Percentiles rank a stretch among this genome's conserved stretches.
These are phyloP conservation scores for Casuarina cunninghamiana DNA, from an alignment of 306 rosid species.

Conservation along the genomic window DNA sequence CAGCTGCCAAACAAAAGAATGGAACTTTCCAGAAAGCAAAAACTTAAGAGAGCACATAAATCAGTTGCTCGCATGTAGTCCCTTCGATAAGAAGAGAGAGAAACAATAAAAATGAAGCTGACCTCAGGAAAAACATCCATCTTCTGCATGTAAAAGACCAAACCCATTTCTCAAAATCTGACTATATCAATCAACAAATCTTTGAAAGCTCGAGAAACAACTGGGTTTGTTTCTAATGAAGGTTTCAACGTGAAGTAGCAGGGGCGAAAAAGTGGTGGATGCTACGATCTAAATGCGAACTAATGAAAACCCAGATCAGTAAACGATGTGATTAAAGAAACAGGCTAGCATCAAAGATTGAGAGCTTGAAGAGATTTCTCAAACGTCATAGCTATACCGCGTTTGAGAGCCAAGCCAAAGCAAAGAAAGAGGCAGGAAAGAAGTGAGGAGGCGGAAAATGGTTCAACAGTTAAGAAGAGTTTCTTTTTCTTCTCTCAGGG, in stretches of 20 bases:
- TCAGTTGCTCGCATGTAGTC: not conserved
- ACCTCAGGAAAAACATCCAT: conserved; percentile 38
- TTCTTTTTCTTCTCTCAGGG: not conserved
- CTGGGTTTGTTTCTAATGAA: conserved; percentile 19
- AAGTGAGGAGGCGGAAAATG: conserved; percentile 16
- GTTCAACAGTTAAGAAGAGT: conserved; percentile 14
- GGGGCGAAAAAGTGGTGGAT: conserved; percentile 24
- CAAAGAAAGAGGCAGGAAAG: conserved; percentile 13
- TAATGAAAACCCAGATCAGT: conserved; percentile 44
- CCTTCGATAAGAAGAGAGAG: conserved; percentile 14
- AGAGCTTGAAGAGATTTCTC: conserved; percentile 25
- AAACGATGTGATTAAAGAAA: conserved; percentile 25
- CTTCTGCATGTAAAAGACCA: conserved; percentile 29
- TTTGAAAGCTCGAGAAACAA: conserved; percentile 32
- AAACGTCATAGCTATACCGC: conserved; percentile 24
- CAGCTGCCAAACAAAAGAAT: conserved; percentile 20
- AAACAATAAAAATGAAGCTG: conserved; percentile 33
- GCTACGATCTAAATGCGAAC: conserved; percentile 34
- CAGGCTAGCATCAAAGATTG: conserved; percentile 28
- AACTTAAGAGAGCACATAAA: not conserved
- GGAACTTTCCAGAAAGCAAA: conserved; percentile 18
- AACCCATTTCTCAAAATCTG: conserved; percentile 37
- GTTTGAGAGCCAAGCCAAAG: conserved; percentile 39
- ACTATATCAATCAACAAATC: conserved; percentile 24
- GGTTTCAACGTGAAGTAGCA: conserved; percentile 30